Conservation (phyloP, 108 stramenopile genomes). For the Fragilaria crotonensis region DNA sequence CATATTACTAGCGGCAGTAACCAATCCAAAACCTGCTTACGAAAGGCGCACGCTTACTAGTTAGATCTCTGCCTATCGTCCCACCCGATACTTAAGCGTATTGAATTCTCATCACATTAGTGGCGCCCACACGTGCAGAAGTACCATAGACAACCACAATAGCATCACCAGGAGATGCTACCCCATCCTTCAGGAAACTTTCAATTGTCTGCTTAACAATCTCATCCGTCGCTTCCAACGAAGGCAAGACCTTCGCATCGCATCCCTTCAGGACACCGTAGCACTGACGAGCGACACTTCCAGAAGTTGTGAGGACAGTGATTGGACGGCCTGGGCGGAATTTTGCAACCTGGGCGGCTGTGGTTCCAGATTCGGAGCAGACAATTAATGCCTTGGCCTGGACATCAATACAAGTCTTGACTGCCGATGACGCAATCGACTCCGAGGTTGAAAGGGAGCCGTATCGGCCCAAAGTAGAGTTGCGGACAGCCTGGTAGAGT, state of each 20-base stretch:
- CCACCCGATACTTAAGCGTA: too few relatives aligned
- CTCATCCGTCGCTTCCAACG: constrained; percentile 64
- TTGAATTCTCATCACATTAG: constrained; percentile 78
- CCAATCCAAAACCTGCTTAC: too few relatives aligned
- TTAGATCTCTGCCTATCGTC: too few relatives aligned
- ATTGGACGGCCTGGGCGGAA: constrained; percentile 91
- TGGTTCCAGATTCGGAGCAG: constrained; percentile 88
- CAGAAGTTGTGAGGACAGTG: constrained; percentile 72
- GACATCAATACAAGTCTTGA: constrained; percentile 96
- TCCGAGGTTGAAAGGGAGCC: constrained; percentile 66
- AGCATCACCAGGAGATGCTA: constrained; percentile 71
- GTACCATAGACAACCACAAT: constrained; percentile 86
- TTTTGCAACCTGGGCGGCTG: constrained; percentile 92
- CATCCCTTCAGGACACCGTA: constrained; percentile 77
- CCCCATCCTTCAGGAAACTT: constrained; percentile 46
- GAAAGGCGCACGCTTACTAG: too few relatives aligned
- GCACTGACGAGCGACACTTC: constrained; percentile 77
- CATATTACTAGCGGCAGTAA: too few relatives aligned
- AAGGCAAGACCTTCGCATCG: constrained; percentile 36
- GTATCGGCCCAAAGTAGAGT: constrained; percentile 54
- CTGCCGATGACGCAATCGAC: constrained; percentile 94
- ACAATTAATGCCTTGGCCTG: constrained; percentile 91
- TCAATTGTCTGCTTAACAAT: constrained; percentile 60
- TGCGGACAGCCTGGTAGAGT: constrained; percentile 69
- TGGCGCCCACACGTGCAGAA: constrained; percentile 42